phyloP scores from a whole-genome alignment of 2,329 filamentous ascomycete species.

The Magnaporthiopsis rhizophila region DNA sequence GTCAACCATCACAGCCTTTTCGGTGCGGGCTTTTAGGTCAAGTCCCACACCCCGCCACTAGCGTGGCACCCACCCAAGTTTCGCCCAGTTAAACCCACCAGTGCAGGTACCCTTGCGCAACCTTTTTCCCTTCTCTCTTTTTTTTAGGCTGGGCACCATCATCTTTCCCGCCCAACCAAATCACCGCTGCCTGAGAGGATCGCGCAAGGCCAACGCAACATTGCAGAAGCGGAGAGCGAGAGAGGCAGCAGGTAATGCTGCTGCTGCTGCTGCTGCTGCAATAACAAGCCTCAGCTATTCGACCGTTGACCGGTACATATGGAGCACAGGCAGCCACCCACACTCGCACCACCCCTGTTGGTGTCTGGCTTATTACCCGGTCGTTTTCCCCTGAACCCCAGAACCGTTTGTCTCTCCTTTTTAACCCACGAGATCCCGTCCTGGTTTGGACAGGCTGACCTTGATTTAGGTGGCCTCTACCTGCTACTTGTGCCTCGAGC shows the following conservation, averaged over 20 bases:
- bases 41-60: neutral
- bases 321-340: too few relatives aligned
- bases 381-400: neutral
- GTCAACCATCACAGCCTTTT: too few relatives aligned
- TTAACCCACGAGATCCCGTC: neutral
- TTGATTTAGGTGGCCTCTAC: neutral
- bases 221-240: neutral
- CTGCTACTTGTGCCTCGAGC: neutral
- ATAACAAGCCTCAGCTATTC: neutral
- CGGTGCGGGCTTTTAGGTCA: neutral
- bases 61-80: neutral
- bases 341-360: neutral
- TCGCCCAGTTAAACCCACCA: neutral
- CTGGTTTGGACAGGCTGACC: too few relatives aligned
- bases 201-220: neutral
- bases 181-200: neutral
- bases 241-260: neutral
- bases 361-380: neutral
- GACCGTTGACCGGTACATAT: neutral
- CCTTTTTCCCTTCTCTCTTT: too few relatives aligned
- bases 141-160: neutral
- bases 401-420: neutral
- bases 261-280: neutral
- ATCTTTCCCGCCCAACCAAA: neutral
- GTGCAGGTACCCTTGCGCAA: neutral